Conservation (phyloP, 2,329 filamentous ascomycete genomes). For the Ophiostoma tasmaniense region DNA sequence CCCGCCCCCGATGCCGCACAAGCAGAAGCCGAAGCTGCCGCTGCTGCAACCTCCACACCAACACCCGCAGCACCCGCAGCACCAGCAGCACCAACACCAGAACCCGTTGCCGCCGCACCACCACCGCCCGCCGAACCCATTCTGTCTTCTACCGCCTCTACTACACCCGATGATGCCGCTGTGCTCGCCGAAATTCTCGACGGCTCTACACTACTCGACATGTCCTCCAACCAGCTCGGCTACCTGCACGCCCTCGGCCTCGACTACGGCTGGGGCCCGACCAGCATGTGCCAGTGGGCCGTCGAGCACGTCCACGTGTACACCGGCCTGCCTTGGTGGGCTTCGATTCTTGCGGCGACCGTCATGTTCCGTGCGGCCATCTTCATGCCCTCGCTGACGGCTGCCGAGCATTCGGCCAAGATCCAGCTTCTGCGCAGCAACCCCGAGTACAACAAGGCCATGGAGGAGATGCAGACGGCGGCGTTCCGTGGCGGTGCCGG, state of each 20-base stretch:
- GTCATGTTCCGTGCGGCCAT: conserved; percentile 55
- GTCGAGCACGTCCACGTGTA: conserved; percentile 79
- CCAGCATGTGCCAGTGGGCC: conserved; percentile 61
- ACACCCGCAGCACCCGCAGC: neutral
- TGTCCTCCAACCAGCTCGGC: conserved; percentile 65
- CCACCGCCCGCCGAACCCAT: conserved; percentile 16
- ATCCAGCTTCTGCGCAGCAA: conserved; percentile 40
- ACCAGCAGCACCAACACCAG: conserved; percentile 14
- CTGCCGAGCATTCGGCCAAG: conserved; percentile 54
- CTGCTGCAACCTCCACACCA: conserved; percentile 18
- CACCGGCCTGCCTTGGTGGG: conserved; percentile 73
- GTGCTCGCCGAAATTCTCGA: conserved; percentile 26
- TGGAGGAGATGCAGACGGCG: conserved; percentile 35
- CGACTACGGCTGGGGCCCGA: conserved; percentile 78
- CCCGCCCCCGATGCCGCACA: conserved; percentile 7
- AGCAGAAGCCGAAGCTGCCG: conserved; percentile 19
- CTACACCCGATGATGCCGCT: conserved; percentile 19
- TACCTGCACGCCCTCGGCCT: conserved; percentile 76
- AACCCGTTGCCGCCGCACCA: conserved; percentile 19
- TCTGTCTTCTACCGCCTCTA: conserved; percentile 21
- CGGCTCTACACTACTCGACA: conserved; percentile 41
- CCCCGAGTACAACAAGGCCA: conserved; percentile 41
- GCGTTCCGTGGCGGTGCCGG: conserved; percentile 20
- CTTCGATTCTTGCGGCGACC: conserved; percentile 58
- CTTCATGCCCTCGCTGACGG: conserved; percentile 55